Percentiles rank a stretch among this genome's conserved stretches.
These are phyloP conservation scores for Euphorbia celastroides DNA, from an alignment of 441 rosid genomes.

Conservation along the genomic window DNA sequence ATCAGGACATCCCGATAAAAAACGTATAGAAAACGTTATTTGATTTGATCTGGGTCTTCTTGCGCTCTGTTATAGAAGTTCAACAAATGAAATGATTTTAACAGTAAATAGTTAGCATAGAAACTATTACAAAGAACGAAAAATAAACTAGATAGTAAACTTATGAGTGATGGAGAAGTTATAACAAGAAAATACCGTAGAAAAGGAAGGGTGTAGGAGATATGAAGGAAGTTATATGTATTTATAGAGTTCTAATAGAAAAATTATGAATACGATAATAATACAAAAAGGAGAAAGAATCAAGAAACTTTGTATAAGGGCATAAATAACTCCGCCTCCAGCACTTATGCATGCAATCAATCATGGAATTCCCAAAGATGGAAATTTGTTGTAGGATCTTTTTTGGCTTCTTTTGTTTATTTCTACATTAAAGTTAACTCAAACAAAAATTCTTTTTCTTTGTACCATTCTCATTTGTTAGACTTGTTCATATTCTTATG, in stretches of 20 bases:
- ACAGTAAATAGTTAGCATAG: no score
- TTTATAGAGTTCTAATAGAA: neutral
- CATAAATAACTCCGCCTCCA: conserved; percentile 33
- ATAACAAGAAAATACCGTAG: neutral
- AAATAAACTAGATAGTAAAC: no score
- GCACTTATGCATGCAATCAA: conserved; percentile 13
- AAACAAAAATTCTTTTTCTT: no score
- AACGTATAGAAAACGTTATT: neutral
- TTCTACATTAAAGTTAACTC: neutral
- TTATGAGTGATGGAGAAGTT: no score
- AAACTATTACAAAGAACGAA: no score
- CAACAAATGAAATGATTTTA: no score
- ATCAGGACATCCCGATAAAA: no score
- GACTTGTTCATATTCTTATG: neutral
- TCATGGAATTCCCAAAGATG: conserved; percentile 23
- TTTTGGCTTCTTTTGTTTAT: neutral
- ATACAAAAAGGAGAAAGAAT: neutral
- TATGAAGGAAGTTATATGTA: neutral
- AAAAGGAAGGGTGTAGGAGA: neutral
- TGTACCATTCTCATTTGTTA: neutral
- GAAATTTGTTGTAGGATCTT: neutral
- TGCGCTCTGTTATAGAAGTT: no score
- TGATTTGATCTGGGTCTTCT: neutral
- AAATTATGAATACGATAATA: conserved; percentile 10
- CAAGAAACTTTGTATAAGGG: conserved; percentile 3